Conservation (phyloP, 805 yeast species). For the Komagataella kurtzmanii region DNA sequence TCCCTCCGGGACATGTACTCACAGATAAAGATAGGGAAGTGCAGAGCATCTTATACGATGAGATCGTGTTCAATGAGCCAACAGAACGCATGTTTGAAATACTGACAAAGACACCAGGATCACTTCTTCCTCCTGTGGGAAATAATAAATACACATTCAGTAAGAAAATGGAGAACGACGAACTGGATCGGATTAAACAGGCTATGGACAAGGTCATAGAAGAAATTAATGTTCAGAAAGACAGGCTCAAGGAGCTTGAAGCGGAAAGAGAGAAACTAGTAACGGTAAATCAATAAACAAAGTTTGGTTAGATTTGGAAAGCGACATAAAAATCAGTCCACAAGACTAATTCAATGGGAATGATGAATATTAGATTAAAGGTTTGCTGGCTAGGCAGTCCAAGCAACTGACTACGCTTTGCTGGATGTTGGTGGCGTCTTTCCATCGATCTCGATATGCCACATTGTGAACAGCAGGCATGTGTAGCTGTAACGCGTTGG, state of each 20-base stretch:
- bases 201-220: constrained; percentile 15
- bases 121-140: constrained; percentile 26
- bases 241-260: constrained; percentile 15
- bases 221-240: constrained; percentile 11
- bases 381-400: not conserved
- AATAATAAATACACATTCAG: constrained; percentile 14
- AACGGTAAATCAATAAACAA: not conserved
- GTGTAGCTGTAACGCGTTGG: not conserved
- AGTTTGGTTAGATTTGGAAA: not conserved
- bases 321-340: not conserved
- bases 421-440: not conserved
- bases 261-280: constrained; percentile 14
- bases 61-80: constrained; percentile 89
- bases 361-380: too few species aligned
- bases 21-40: constrained; percentile 26
- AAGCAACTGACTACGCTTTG: not conserved
- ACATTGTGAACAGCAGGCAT: not conserved
- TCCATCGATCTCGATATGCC: not conserved
- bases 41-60: constrained; percentile 65
- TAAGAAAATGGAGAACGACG: constrained; percentile 50
- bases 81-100: constrained; percentile 78
- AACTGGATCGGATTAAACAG: constrained; percentile 37
- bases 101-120: constrained; percentile 54
- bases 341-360: not conserved
- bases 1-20: not conserved